phyloP scores from a whole-genome alignment of 768 basidiomycete genomes.

The Paxillus involutus region DNA sequence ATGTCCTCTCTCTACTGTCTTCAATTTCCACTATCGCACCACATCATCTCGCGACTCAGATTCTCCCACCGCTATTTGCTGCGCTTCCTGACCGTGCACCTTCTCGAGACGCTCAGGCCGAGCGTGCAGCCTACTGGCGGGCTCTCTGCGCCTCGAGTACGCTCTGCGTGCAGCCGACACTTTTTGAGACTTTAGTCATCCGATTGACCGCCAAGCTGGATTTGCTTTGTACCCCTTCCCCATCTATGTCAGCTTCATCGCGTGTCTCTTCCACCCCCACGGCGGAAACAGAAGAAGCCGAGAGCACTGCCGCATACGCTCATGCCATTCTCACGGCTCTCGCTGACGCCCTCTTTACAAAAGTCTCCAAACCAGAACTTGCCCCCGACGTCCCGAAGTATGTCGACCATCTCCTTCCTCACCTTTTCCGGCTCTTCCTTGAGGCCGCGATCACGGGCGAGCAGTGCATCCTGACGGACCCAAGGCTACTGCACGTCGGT shows the following conservation, averaged over 20 bases:
- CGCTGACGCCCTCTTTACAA: conserved; percentile 54
- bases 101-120: conserved; percentile 45
- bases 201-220: conserved; percentile 78
- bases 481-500: conserved; percentile 39
- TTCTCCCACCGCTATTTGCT: conserved; percentile 78
- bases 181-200: conserved; percentile 86
- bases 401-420: conserved; percentile 70
- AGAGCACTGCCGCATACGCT: conserved; percentile 78
- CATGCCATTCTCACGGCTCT: conserved; percentile 80
- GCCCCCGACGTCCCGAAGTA: conserved; percentile 82
- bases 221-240: conserved; percentile 48
- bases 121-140: conserved; percentile 66
- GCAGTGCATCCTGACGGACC: conserved; percentile 35
- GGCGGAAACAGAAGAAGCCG: conserved; percentile 37
- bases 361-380: conserved; percentile 41
- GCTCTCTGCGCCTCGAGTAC: conserved; percentile 65
- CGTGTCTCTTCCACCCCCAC: not conserved
- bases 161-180: conserved; percentile 68
- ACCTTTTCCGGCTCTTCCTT: conserved; percentile 67
- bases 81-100: conserved; percentile 72
- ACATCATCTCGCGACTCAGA: conserved; percentile 65
- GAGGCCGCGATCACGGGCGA: conserved; percentile 33
- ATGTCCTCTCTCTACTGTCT: conserved; percentile 61
- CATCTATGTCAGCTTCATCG: conserved; percentile 11
- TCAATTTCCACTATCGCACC: conserved; percentile 60